phyloP scores from a whole-genome alignment of 352 stramenopile genomes.

The Globisporangium cylindrosporum region DNA sequence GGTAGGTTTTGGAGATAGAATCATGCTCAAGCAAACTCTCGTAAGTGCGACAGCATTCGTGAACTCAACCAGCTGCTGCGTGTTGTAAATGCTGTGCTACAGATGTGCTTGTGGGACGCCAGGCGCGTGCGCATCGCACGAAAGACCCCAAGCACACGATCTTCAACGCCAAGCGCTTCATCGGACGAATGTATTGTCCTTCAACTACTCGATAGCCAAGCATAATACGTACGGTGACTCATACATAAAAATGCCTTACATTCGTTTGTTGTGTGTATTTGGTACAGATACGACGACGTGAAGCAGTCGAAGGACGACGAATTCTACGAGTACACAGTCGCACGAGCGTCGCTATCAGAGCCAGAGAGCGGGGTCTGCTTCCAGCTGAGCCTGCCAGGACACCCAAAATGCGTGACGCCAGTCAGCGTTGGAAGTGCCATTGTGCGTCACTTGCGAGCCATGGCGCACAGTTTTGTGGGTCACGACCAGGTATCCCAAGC shows the following conservation, averaged over 20 bases:
- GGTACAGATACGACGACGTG: constrained; percentile 30
- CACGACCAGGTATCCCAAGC: constrained; percentile 41
- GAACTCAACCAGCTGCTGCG: neutral
- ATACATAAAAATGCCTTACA: neutral
- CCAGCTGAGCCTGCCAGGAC: constrained; percentile 27
- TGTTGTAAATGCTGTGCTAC: neutral
- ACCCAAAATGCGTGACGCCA: constrained; percentile 46
- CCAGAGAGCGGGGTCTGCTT: constrained; percentile 45
- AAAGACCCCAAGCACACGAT: constrained; percentile 61
- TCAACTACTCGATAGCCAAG: neutral
- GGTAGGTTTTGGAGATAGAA: constrained; percentile 17
- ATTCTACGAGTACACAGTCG: constrained; percentile 50
- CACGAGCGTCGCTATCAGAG: constrained; percentile 10
- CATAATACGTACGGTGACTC: neutral
- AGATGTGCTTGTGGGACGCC: constrained; percentile 48
- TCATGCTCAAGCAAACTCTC: too few relatives aligned
- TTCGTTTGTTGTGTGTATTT: neutral
- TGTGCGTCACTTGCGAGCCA: constrained; percentile 39
- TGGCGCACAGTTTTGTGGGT: constrained; percentile 52
- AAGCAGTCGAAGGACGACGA: constrained; percentile 16
- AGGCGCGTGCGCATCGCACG: constrained; percentile 42
- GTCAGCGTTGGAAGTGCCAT: constrained; percentile 39
- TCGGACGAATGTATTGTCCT: constrained; percentile 36
- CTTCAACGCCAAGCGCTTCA: constrained; percentile 79
- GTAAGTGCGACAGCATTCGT: too few relatives aligned